Evolutionary conservation across 2,329 filamentous ascomycete species (phyloP), one percentile per base, ranked within the genome.

Genomic region (Teratosphaeria viscida): DNA sequence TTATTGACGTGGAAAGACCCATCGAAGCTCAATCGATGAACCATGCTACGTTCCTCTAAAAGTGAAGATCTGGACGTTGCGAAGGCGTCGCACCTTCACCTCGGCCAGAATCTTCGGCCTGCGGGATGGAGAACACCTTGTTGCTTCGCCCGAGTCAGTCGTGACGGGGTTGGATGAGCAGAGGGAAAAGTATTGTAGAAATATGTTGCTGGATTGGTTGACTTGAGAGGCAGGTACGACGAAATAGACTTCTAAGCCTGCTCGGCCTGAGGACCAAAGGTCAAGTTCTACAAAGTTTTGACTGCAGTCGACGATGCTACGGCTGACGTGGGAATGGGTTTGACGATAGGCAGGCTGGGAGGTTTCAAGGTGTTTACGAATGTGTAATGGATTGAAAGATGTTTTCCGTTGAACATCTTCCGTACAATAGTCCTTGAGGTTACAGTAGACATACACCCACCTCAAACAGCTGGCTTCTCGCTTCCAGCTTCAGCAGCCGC

Each of bases 221-320:
- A 10, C 8, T 39, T n/a, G 14, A 16, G 76, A 89, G 62, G 89
- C 90, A 91, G 91, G 43, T 95, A 95, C 74, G 90, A 95, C 73
- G 87, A 91, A 72, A 79, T 95, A 63, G 86, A 92, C 72, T 79
- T 92, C 8, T 72, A 81, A 54, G 86, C 87, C 47, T 92, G 89
- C 77, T 87, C 84, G 10, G 77, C 78, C 1, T 84, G 83, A 57
- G 77, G 78, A 27, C 74, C 75, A 3, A 73, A 75, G 3, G 81
- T 95, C 64, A 80, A 78, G 52, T 87, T 95, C 37, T 90, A 88
- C 64, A 94, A 95, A 73, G 86, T 88, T 1, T 90, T 89, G n/a
- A 85, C 82, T 0, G 87, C 88, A 32, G 88, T 91, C 52, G 86
- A 94, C 72, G 88, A 94, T 71, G 84, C 89, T 43, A 95, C 90